Evolutionary conservation across 257 asterid genomes (phyloP).

Genomic region (Schizonepeta tenuifolia): DNA sequence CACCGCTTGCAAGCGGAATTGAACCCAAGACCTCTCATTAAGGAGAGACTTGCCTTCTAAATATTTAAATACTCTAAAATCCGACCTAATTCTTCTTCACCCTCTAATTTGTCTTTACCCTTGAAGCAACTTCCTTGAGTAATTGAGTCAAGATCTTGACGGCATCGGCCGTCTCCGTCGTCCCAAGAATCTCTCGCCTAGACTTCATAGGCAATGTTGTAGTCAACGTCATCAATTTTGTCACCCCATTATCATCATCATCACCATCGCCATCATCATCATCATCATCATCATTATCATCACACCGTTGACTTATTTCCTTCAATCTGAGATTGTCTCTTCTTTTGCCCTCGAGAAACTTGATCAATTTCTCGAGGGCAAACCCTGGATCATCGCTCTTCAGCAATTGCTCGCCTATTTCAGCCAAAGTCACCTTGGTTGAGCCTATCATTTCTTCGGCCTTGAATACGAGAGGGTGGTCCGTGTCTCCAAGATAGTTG

Average conservation of each 20-base stretch:
- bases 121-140: constrained; percentile 12
- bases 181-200: constrained; percentile 9
- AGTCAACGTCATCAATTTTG: constrained; percentile 2
- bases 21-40: too few relatives aligned
- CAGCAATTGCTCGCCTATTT: constrained; percentile 58
- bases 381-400: constrained; percentile 35
- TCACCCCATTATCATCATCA: background rate
- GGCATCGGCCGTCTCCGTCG: constrained; percentile 31
- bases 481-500: constrained; percentile 43
- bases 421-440: constrained; percentile 58
- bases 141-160: constrained; percentile 30
- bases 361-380: constrained; percentile 41
- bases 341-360: constrained; percentile 37
- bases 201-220: constrained; percentile 6
- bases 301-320: background rate
- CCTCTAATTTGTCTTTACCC: background rate
- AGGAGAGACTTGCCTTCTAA: too few relatives aligned
- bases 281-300: too few relatives aligned
- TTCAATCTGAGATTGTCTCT: background rate
- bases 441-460: constrained; percentile 38
- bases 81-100: too few relatives aligned
- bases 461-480: constrained; percentile 33
- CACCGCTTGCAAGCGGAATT: too few relatives aligned
- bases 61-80: too few relatives aligned
- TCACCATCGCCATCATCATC: background rate